A percentile compares a stretch with the other conserved stretches of the same genome.
phyloP scores from a whole-genome alignment of 2,329 filamentous ascomycete genomes.

The Coniochaeta ligniaria region DNA sequence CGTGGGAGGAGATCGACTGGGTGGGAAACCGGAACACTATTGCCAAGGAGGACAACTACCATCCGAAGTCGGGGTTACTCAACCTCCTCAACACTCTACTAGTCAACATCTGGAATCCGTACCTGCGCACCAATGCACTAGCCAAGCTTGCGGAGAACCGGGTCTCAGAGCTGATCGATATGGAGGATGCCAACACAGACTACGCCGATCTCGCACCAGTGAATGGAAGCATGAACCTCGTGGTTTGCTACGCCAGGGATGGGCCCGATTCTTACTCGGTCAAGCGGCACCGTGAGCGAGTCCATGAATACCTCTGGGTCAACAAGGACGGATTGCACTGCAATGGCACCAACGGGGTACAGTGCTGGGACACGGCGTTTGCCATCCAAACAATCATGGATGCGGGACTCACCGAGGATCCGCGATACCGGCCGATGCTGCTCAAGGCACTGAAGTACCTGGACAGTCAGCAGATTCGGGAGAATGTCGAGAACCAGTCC shows the following conservation, averaged over 20 bases:
- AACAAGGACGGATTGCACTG: slow-evolving; percentile 88
- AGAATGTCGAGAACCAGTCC: slow-evolving; percentile 70
- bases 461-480: slow-evolving; percentile 83
- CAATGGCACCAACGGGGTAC: slow-evolving; percentile 97
- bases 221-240: slow-evolving; percentile 82
- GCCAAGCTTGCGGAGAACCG: slow-evolving; percentile 70
- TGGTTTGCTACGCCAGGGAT: slow-evolving; percentile 78
- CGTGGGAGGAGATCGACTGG: slow-evolving; percentile 75
- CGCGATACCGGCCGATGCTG: slow-evolving; percentile 77
- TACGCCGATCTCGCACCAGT: slow-evolving; percentile 83
- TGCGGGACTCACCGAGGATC: slow-evolving; percentile 68
- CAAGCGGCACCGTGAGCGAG: slow-evolving; percentile 67
- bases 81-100: slow-evolving; percentile 73
- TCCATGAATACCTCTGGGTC: slow-evolving; percentile 86
- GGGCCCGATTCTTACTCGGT: slow-evolving; percentile 69
- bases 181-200: slow-evolving; percentile 90
- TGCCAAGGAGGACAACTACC: slow-evolving; percentile 74
- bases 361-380: slow-evolving; percentile 94
- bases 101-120: slow-evolving; percentile 73
- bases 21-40: slow-evolving; percentile 75
- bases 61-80: slow-evolving; percentile 82
- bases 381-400: slow-evolving; percentile 76
- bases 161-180: slow-evolving; percentile 75
- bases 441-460: slow-evolving; percentile 76
- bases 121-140: slow-evolving; percentile 59